phyloP scores from a whole-genome alignment of 2,329 filamentous ascomycete species.

The Karstenula rhodostoma region DNA sequence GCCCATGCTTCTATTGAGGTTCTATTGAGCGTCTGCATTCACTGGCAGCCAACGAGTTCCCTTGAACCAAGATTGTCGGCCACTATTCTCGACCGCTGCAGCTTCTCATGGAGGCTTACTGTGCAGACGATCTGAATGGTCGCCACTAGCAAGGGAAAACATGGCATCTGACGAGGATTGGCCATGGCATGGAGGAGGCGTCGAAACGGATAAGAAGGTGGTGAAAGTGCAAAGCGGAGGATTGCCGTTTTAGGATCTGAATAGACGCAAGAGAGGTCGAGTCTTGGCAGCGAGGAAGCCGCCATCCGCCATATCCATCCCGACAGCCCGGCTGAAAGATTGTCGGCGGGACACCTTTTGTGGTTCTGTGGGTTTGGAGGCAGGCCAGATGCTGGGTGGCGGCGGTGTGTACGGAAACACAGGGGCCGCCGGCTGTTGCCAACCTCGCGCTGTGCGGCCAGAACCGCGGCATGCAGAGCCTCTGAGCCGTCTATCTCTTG shows the following conservation, averaged over 20 bases:
- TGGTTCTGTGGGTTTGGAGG: neutral
- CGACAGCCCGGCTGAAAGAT: slow-evolving; percentile 8
- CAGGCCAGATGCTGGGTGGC: neutral
- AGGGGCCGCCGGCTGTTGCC: neutral
- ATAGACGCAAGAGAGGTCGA: slow-evolving; percentile 37
- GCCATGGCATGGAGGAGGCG: slow-evolving; percentile 24
- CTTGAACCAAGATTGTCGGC: neutral
- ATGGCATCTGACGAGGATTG: slow-evolving; percentile 1
- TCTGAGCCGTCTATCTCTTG: neutral
- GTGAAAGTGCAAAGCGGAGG: slow-evolving; percentile 21
- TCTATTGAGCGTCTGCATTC: slow-evolving; percentile 2
- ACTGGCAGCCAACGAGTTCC: neutral
- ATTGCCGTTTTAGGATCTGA: slow-evolving; percentile 36
- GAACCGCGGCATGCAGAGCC: neutral
- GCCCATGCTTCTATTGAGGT: neutral
- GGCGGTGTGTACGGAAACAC: neutral
- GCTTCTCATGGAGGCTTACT: neutral
- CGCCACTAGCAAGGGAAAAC: neutral
- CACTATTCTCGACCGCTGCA: neutral
- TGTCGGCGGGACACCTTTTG: neutral
- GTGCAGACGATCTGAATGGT: neutral
- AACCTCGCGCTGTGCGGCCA: too few species aligned
- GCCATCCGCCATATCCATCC: neutral
- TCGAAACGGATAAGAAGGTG: slow-evolving; percentile 19
- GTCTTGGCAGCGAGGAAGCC: slow-evolving; percentile 28